Evolutionary conservation across 768 basidiomycete genomes (phyloP), one percentile per base, ranked within the genome.

Genomic region (Pisolithus tinctorius): DNA sequence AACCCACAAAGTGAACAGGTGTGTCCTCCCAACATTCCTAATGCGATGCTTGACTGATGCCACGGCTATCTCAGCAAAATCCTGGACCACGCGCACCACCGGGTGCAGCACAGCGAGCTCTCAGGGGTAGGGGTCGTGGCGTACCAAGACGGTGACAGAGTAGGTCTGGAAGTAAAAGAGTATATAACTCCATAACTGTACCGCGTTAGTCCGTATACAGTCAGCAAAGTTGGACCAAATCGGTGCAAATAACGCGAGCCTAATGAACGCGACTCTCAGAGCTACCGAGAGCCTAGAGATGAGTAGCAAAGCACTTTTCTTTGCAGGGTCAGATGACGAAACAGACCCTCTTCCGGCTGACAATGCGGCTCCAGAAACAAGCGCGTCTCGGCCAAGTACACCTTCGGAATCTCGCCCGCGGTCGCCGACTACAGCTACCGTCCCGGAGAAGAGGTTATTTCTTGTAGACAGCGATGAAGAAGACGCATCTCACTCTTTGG

Each of bases 1-100:
- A 95, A 93, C 64, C 95, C 95, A 3, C 92, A 95, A 66, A 92
- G 88, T 63, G 93, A 95, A 79, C 78, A 81, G 61, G 93, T 94
- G 70, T 60, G 86, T 75, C 39, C 17, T 30, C 17, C 29, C 25
- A 39, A 23, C 47, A 45, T 37, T 45, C 13, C 38, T 49, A 37
- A 39, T 47, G 52, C 25, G 25, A 48, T 41, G 29, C 16, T 41
- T 52, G 34, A 47, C 51, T 63, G 44, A 73, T 56, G 13, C 41
- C 50, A 45, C 48, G 48, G 48, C 41, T 48, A 17, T 20, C 47
- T 11, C 56, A 92, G 90, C 78, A 76, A 71, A 82, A 83, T 60
- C 63, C 90, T 25, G 93, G 93, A n/a, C 93, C 93, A 17, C 83
- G 76, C 59, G 89, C 89, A 40, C 93, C 93, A 13, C 86, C 91